Percentiles rank a stretch among this genome's conserved stretches.
These are phyloP conservation scores for Schizophyllum commune DNA, from an alignment of 1,284 basidiomycete species.

Conservation along the genomic window DNA sequence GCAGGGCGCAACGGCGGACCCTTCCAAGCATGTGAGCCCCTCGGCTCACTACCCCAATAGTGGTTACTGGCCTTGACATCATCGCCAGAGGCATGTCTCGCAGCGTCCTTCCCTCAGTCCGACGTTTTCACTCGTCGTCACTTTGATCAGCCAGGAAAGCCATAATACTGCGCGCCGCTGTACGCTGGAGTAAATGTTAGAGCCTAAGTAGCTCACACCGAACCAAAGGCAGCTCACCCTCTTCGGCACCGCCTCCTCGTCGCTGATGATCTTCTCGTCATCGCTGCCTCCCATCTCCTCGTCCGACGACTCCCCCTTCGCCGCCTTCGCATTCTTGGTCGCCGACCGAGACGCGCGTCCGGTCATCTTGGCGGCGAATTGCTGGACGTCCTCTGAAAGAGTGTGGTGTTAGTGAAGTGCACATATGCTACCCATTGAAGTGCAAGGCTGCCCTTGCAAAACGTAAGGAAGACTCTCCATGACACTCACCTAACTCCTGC, in stretches of 20 bases:
- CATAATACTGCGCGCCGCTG: slow-evolving; percentile 55
- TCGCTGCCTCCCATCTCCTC: slow-evolving; percentile 18
- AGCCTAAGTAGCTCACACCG: background rate
- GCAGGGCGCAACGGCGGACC: too few relatives aligned
- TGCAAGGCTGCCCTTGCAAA: background rate
- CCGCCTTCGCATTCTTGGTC: slow-evolving; percentile 10
- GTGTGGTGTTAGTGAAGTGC: background rate
- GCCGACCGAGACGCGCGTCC: slow-evolving; percentile 14
- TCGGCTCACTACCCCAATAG: too few relatives aligned
- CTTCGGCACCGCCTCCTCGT: slow-evolving; percentile 1
- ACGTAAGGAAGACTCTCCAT: background rate
- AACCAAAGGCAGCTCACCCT: background rate
- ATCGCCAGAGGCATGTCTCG: too few relatives aligned
- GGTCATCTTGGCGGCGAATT: slow-evolving; percentile 38
- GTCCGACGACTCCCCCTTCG: slow-evolving; percentile 13
- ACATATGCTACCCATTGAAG: background rate
- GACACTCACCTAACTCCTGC: slow-evolving; percentile 66
- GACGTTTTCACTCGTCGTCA: slow-evolving; percentile 27
- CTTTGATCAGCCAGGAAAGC: slow-evolving; percentile 65
- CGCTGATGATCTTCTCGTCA: slow-evolving; percentile 16
- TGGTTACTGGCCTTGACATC: too few relatives aligned
- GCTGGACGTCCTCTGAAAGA: slow-evolving; percentile 54
- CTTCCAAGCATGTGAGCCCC: too few relatives aligned
- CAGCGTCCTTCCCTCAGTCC: too few relatives aligned
- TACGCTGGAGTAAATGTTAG: slow-evolving; percentile 21